Conservation (phyloP, 164 flowering plant genomes). For the Akebia trifoliata region DNA sequence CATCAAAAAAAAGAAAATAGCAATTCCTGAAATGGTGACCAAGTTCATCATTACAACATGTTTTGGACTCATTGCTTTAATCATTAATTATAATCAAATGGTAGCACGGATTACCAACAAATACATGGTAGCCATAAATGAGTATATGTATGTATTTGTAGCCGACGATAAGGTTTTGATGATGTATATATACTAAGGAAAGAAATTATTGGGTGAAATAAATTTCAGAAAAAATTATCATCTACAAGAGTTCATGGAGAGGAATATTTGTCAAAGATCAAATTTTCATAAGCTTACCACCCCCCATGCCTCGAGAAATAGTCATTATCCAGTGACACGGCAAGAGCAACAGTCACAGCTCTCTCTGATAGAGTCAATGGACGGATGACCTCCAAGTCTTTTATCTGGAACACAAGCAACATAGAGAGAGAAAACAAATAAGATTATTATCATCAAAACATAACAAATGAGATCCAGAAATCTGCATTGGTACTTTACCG, state of each 20-base stretch:
- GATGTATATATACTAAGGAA: too few species aligned
- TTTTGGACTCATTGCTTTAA: too few species aligned
- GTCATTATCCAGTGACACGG: slow-evolving; percentile 91
- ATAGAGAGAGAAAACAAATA: background rate
- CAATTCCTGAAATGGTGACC: too few species aligned
- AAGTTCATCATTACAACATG: too few species aligned
- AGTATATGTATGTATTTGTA: too few species aligned
- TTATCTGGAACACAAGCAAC: slow-evolving; percentile 41
- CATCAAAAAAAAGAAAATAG: too few species aligned
- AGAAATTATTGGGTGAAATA: background rate
- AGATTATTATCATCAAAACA: background rate
- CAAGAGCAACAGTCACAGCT: slow-evolving; percentile 90
- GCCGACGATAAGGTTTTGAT: too few species aligned
- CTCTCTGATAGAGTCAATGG: slow-evolving; percentile 85
- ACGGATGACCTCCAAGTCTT: slow-evolving; percentile 64
- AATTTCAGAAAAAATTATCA: too few species aligned
- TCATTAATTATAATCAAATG: too few species aligned
- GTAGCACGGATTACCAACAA: too few species aligned
- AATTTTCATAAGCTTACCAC: slow-evolving; percentile 45
- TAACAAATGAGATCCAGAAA: slow-evolving; percentile 1
- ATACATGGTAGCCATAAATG: too few species aligned
- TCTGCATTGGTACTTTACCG: slow-evolving; percentile 29
- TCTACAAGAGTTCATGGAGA: background rate
- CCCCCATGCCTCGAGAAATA: slow-evolving; percentile 94
- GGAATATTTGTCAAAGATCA: background rate